Evolutionary conservation across 257 asterid species (phyloP), one percentile per base, ranked within the genome.

Genomic region (Avicennia marina): DNA sequence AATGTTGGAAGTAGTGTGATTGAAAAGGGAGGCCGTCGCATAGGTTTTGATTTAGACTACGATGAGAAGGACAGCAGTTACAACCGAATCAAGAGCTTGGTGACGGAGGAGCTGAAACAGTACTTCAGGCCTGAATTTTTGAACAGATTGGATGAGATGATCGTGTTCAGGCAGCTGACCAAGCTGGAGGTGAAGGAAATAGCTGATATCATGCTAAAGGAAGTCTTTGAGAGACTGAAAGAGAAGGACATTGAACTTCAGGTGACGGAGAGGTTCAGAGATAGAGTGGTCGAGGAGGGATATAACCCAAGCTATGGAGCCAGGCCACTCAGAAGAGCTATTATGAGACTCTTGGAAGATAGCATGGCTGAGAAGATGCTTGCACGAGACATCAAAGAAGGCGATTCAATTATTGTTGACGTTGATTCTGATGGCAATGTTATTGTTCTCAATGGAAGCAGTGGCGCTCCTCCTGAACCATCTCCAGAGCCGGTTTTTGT

Each of bases 341-440:
- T 90, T 10, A 87, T 82, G 84, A 84, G 90, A 58, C 79, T 81
- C 4, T 45, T 90, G 70, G 94, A 86, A 72, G 96, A 90, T 32
- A 74, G 81, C 73, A 82, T 90, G 96, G 96, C 96, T 0, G 95
- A 90, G 79, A 81, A 71, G 72, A 77, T 87, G 78, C 81, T 87
- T 13, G 76, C 83, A 0, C 73, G 86, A 0, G 79, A 81, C 34
- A 76, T 84, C 62, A 84, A 82, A 66, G 89, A 80, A 57, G 95
- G 94, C 0, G 95, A 90, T 42, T 69, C 87, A 0, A 83, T 87
- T 2, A 70, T 76, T 4, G 78, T 82, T 0, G 87, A 81, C 34
- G 95, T 76, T 15, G 84, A 82, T 63, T 67, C 84, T 2, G 89
- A 82, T 19, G 91, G 31, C 11, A 47, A 47, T 19, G 54, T 47